A percentile compares a stretch with the other conserved stretches of the same genome.
Conservation (phyloP, 331 rosid genomes). For the Quercus tomentella region DNA sequence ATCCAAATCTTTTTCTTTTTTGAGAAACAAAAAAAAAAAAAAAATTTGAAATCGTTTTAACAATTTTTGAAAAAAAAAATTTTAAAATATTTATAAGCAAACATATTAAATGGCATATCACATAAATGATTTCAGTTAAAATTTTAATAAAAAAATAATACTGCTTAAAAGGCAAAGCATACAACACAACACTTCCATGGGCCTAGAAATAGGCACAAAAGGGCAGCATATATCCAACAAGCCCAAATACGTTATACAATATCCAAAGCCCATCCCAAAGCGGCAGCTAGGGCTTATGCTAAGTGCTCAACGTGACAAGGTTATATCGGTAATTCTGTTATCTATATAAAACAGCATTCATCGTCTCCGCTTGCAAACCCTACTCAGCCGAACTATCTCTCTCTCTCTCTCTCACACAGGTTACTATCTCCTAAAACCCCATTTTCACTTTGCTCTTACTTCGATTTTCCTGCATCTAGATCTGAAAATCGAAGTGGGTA, state of each 20-base stretch:
- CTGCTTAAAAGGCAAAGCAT: too few relatives aligned
- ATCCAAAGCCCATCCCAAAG: background rate
- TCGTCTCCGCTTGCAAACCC: constrained; percentile 18
- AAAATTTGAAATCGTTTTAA: too few relatives aligned
- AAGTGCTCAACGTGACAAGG: background rate
- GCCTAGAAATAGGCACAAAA: too few relatives aligned
- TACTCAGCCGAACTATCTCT: constrained; percentile 12
- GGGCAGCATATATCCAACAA: background rate
- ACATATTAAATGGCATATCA: too few relatives aligned
- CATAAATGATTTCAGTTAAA: too few relatives aligned
- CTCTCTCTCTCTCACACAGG: background rate
- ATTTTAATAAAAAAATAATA: too few relatives aligned
- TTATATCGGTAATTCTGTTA: background rate
- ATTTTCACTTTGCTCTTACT: background rate
- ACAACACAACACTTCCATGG: too few relatives aligned
- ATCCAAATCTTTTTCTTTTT: too few relatives aligned
- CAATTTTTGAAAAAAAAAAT: too few relatives aligned
- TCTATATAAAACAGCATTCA: background rate
- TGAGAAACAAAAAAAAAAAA: too few relatives aligned
- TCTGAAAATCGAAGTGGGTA: background rate
- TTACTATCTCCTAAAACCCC: background rate
- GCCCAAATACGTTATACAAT: background rate
- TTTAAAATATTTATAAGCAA: too few relatives aligned
- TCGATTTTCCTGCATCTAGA: background rate
- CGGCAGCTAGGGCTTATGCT: background rate